Evolutionary conservation across 2,329 filamentous ascomycete genomes (phyloP).

Genomic region (Sporothrix dimorphospora): DNA sequence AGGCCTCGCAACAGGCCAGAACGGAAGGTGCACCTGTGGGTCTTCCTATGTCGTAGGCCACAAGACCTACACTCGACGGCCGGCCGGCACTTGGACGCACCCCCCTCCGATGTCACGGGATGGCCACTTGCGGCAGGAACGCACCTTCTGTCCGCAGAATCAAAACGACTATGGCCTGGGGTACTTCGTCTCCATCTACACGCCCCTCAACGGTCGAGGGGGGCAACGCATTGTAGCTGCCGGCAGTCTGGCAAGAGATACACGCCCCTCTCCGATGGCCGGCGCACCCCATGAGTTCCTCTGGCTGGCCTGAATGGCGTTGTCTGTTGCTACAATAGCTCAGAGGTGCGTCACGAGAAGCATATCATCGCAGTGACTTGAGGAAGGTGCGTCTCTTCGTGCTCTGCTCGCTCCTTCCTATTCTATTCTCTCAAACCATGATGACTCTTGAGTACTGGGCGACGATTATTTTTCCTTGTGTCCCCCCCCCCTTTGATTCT

Average conservation of each 20-base stretch:
- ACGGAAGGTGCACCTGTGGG: not conserved
- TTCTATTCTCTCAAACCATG: not conserved
- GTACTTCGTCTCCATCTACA: not conserved
- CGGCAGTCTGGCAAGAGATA: not conserved
- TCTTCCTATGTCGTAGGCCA: not conserved
- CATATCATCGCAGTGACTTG: not conserved
- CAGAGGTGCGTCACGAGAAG: not conserved
- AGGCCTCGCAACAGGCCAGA: not conserved
- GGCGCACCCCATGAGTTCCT: not conserved
- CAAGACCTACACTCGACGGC: not conserved
- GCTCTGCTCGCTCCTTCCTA: conserved; percentile 2
- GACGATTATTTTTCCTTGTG: not conserved
- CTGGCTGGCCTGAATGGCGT: not conserved
- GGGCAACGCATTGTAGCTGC: not conserved
- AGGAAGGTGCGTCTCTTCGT: not conserved
- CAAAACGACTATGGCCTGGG: not conserved
- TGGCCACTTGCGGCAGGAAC: not conserved
- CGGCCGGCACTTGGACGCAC: not conserved
- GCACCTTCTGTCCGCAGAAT: conserved; percentile 8
- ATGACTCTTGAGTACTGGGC: not conserved
- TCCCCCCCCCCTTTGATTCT: not conserved
- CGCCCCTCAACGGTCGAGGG: not conserved
- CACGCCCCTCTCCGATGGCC: not conserved
- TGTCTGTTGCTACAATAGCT: not conserved
- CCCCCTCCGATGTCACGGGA: not conserved